Conservation (phyloP, 2,329 filamentous ascomycete species). For the Aspergillus sp. region DNA sequence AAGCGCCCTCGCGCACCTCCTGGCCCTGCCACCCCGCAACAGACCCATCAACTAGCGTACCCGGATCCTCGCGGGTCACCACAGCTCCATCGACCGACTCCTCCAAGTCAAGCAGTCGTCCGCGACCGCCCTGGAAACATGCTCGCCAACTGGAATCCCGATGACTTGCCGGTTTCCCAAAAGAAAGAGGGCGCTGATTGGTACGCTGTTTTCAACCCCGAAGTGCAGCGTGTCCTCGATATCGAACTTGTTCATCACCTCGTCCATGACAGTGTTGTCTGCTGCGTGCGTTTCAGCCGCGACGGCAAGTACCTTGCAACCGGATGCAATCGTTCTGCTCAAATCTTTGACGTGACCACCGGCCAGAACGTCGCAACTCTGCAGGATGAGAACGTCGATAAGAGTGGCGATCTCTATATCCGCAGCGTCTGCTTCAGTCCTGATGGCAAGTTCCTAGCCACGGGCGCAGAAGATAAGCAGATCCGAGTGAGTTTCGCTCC, state of each 20-base stretch:
- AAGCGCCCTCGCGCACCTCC: constrained; percentile 67
- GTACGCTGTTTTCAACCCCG: constrained; percentile 96
- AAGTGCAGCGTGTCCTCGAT: constrained; percentile 83
- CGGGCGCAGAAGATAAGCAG: constrained; percentile 95
- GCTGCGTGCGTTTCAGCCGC: constrained; percentile 94
- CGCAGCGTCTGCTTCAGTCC: constrained; percentile 98
- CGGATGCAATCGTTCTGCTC: constrained; percentile 97
- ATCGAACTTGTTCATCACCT: constrained; percentile 93
- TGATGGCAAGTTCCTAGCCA: constrained; percentile 89
- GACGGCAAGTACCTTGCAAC: constrained; percentile 96
- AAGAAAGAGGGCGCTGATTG: constrained; percentile 91
- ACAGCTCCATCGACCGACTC: constrained; percentile 80
- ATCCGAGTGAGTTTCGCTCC: constrained; percentile 68
- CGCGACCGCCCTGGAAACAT: constrained; percentile 62
- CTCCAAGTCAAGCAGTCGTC: constrained; percentile 56
- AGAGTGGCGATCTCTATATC: constrained; percentile 92
- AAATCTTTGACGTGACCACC: constrained; percentile 90
- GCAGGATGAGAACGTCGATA: constrained; percentile 83
- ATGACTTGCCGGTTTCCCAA: constrained; percentile 77
- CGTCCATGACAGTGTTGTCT: constrained; percentile 92
- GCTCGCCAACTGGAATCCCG: constrained; percentile 82
- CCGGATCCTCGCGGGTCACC: constrained; percentile 80
- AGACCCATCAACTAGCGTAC: constrained; percentile 84
- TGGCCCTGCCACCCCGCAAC: constrained; percentile 82
- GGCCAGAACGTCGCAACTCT: constrained; percentile 87